These are phyloP conservation scores for Penicillium sp. DNA, from an alignment of 2,329 filamentous ascomycete genomes.

Conservation along the genomic window DNA sequence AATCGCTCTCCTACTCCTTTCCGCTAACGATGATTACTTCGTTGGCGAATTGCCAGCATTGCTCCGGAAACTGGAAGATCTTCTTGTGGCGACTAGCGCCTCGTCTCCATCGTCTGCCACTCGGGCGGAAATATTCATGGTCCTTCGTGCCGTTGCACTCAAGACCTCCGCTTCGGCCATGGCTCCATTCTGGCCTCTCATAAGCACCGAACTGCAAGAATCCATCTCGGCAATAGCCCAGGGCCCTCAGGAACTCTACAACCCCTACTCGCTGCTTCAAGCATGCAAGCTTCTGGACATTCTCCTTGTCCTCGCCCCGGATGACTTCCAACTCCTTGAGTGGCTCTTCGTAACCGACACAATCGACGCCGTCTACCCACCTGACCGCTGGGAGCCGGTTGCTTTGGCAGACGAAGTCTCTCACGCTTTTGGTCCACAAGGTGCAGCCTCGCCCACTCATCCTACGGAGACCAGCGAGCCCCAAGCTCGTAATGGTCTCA, in stretches of 20 bases:
- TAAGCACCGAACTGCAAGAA: constrained; percentile 79
- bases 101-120: constrained; percentile 91
- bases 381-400: constrained; percentile 62
- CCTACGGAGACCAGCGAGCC: constrained; percentile 31
- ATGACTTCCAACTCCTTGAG: constrained; percentile 97
- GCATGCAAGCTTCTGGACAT: constrained; percentile 91
- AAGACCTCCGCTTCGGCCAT: constrained; percentile 76
- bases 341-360: constrained; percentile 98
- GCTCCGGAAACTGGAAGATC: constrained; percentile 79
- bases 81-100: constrained; percentile 75
- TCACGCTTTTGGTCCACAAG: constrained; percentile 62
- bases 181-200: constrained; percentile 80
- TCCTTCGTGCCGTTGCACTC: constrained; percentile 76
- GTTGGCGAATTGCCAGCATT: constrained; percentile 69
- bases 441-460: constrained; percentile 24
- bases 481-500: constrained; percentile 25
- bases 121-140: constrained; percentile 82
- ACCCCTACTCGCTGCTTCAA: constrained; percentile 72
- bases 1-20: constrained; percentile 73
- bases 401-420: constrained; percentile 82
- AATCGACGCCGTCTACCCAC: constrained; percentile 88
- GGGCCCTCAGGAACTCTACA: constrained; percentile 70
- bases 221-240: constrained; percentile 72
- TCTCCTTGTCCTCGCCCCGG: constrained; percentile 78
- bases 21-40: constrained; percentile 73